Percentiles rank a stretch among this genome's conserved stretches.
phyloP scores from a whole-genome alignment of 1,139 yeast genomes.

The Kodamaea alishanica region DNA sequence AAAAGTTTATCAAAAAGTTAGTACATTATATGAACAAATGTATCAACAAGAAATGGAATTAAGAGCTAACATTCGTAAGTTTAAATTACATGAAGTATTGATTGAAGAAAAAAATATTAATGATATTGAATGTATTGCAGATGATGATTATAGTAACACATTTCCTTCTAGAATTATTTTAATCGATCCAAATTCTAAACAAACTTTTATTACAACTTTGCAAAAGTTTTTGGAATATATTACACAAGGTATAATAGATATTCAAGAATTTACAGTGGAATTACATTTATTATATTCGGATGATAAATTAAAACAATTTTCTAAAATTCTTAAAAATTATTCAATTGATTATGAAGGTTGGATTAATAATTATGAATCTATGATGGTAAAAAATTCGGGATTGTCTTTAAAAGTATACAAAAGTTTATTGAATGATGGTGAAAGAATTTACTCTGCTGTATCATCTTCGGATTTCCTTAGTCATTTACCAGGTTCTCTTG shows the following conservation, averaged over 20 bases:
- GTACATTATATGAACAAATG: constrained; percentile 27
- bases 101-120: constrained; percentile 30
- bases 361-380: constrained; percentile 43
- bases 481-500: constrained; percentile 6
- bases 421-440: constrained; percentile 52
- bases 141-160: constrained; percentile 45
- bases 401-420: constrained; percentile 49
- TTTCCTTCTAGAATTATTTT: constrained; percentile 54
- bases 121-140: constrained; percentile 44
- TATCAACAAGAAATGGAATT: constrained; percentile 38
- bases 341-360: constrained; percentile 50
- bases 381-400: constrained; percentile 39
- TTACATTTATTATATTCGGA: constrained; percentile 50
- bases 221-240: constrained; percentile 35
- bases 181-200: constrained; percentile 25
- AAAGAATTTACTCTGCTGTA: constrained; percentile 41
- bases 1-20: constrained; percentile 28
- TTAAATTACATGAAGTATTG: constrained; percentile 31
- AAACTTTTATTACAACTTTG: constrained; percentile 41
- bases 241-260: constrained; percentile 14
- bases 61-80: constrained; percentile 34
- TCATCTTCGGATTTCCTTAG: constrained; percentile 17
- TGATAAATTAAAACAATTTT: constrained; percentile 42
- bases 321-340: constrained; percentile 32
- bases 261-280: constrained; percentile 29